These are phyloP conservation scores for Megacollybia marginata DNA, from an alignment of 768 basidiomycete species.

Conservation along the genomic window DNA sequence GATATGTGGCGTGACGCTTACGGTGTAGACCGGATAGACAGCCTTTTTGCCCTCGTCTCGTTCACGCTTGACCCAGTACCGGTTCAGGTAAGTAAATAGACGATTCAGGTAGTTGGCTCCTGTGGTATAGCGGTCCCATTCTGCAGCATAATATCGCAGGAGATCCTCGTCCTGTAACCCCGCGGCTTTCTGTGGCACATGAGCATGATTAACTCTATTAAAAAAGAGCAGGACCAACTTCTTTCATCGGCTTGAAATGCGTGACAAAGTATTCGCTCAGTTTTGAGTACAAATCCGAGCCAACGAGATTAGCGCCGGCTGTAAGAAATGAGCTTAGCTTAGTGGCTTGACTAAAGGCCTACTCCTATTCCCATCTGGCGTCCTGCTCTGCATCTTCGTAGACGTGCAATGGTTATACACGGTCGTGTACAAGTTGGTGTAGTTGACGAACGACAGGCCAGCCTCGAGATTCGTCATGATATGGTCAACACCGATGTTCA, in stretches of 20 bases:
- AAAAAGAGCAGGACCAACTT: conserved; percentile 16
- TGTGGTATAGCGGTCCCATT: conserved; percentile 96
- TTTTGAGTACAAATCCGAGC: conserved; percentile 94
- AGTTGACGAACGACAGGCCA: conserved; percentile 72
- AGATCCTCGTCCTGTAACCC: conserved; percentile 80
- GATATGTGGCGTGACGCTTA: conserved; percentile 27
- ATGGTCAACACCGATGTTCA: conserved; percentile 83
- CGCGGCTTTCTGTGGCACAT: conserved; percentile 57
- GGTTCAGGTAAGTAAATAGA: conserved; percentile 94
- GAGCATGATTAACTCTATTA: conserved; percentile 8
- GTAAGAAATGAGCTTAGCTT: conserved; percentile 13
- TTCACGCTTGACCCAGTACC: conserved; percentile 98
- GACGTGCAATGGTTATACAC: conserved; percentile 98
- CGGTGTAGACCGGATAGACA: conserved; percentile 96
- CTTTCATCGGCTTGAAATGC: conserved; percentile 68
- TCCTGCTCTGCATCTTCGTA: conserved; percentile 44
- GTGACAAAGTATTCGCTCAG: conserved; percentile 83
- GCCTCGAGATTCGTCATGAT: conserved; percentile 89
- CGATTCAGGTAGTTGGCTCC: conserved; percentile 98
- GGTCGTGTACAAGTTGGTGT: conserved; percentile 86
- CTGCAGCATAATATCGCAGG: conserved; percentile 80
- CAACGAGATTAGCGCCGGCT: conserved; percentile 95
- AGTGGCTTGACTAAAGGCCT: conserved; percentile 29
- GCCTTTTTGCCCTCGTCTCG: conserved; percentile 94
- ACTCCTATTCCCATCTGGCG: conserved; percentile 57